Evolutionary conservation across 2,329 filamentous ascomycete species (phyloP), one percentile per base, ranked within the genome.

Genomic region (Coniosporium tulheliwenetii): DNA sequence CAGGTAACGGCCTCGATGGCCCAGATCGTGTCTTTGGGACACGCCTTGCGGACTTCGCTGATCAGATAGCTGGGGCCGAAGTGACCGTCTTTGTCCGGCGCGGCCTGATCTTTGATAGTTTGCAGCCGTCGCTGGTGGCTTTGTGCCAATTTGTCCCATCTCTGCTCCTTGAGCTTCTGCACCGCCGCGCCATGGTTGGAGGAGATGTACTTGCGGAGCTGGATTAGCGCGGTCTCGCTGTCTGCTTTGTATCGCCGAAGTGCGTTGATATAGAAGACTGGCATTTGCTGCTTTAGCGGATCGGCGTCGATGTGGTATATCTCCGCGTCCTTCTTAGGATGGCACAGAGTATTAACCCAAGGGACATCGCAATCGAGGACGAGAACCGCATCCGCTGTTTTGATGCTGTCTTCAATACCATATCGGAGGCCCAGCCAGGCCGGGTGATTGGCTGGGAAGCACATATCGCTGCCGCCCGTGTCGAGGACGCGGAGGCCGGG

Each of bases 311-410:
- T 64, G 48, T 82, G 78, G 43, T 74, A 70, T 46, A 82, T 73
- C 44, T 67, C 74, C 2, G 76, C 70, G 5, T 64, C 60, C 1
- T 63, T 57, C 3, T 63, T 67, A 0, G 78, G 78, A 37, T 69
- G 68, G 60, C 72, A 78, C 45, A 77, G 75, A 0, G 85, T 91
- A n/a, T 80, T 78, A 41, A 95, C 86, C 85, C 86, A 95, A 0
- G 87, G 87, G 0, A 94, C 85, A 53, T 95, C 87, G 47, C 85
- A 93, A 58, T 95, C 82, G 16, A 93, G 55, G 2, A 94, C 79
- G 1, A 95, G 49, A 44, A 95, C 93, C 9, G 85, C 74, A 56
- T 95, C 89, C 0, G 87, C 85, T 0, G 75, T 75, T 43, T 69
- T 72, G 54, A 94, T 83, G 35, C 70, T 67, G 2, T 83, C 75